Evolutionary conservation across 116 monocot species (phyloP).

Genomic region (Thalassia testudinum): DNA sequence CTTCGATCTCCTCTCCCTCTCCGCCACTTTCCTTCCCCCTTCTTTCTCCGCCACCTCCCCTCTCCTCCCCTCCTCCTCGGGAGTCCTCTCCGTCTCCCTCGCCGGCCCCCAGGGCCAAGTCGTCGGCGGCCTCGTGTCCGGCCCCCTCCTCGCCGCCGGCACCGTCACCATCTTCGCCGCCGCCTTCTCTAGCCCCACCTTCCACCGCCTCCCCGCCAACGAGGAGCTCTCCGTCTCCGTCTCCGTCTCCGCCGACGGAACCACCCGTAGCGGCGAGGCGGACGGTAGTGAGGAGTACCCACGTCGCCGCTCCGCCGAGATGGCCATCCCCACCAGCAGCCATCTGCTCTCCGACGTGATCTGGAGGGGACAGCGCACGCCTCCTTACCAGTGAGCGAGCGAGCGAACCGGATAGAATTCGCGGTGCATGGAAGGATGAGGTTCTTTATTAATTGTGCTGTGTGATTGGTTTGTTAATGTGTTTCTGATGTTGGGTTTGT

Average conservation of each 20-base stretch:
- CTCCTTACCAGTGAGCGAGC: no score
- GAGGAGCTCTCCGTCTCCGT: conserved; percentile 11
- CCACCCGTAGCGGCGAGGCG: not conserved
- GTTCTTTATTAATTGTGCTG: no score
- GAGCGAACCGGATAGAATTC: no score
- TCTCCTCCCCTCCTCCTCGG: no score
- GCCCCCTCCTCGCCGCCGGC: conserved; percentile 24
- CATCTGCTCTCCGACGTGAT: no score
- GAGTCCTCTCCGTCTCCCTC: conserved; percentile 16
- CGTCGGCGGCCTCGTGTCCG: conserved; percentile 26
- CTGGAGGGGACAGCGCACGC: no score
- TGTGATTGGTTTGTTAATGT: no score
- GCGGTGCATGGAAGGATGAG: no score
- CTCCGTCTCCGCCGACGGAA: not conserved
- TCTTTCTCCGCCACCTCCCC: conserved; percentile 1
- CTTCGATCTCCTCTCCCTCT: conserved; percentile 37
- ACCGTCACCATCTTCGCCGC: conserved; percentile 24
- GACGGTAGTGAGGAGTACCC: no score
- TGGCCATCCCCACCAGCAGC: no score
- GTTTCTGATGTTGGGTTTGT: no score
- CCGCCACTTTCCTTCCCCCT: conserved; percentile 22
- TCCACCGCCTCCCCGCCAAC: conserved; percentile 23
- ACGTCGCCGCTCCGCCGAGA: no score
- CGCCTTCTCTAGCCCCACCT: conserved; percentile 13
- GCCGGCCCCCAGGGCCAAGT: conserved; percentile 35